These are phyloP conservation scores for Neonectria hederae DNA, from an alignment of 2,329 filamentous ascomycete genomes.

Conservation along the genomic window DNA sequence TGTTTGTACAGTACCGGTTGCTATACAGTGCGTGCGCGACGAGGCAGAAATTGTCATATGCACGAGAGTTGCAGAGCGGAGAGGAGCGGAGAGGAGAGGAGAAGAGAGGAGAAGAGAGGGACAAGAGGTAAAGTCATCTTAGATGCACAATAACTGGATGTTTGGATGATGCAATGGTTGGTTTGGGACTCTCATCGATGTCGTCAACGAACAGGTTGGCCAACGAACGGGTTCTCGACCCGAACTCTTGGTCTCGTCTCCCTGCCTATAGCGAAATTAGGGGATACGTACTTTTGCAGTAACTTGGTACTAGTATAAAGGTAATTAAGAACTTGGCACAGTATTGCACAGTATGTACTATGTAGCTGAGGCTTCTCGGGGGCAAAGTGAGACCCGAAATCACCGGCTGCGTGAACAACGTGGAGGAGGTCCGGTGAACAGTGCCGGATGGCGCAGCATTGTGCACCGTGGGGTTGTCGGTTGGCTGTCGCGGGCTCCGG, in stretches of 20 bases:
- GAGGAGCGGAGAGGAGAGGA: background rate
- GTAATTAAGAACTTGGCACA: too few relatives aligned
- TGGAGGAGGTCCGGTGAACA: background rate
- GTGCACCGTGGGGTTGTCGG: conserved; percentile 40
- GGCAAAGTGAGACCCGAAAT: conserved; percentile 14
- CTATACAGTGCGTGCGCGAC: conserved; percentile 7
- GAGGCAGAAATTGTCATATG: conserved; percentile 2
- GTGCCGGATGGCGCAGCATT: conserved; percentile 9
- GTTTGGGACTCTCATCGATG: background rate
- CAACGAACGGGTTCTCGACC: background rate
- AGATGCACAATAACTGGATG: background rate
- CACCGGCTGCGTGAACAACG: background rate
- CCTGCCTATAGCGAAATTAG: background rate
- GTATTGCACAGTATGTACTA: too few relatives aligned
- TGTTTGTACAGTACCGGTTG: background rate
- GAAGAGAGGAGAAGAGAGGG: too few relatives aligned
- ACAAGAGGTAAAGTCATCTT: background rate
- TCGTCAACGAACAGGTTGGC: background rate
- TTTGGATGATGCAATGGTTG: conserved; percentile 6
- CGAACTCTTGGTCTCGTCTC: background rate
- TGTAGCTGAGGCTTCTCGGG: background rate
- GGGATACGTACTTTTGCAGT: too few relatives aligned
- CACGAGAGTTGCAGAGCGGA: background rate
- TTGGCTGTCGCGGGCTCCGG: conserved; percentile 38
- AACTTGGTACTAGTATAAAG: too few relatives aligned